These are phyloP conservation scores for Aeschynomene evenia DNA, from an alignment of 306 rosid genomes.

Conservation along the genomic window DNA sequence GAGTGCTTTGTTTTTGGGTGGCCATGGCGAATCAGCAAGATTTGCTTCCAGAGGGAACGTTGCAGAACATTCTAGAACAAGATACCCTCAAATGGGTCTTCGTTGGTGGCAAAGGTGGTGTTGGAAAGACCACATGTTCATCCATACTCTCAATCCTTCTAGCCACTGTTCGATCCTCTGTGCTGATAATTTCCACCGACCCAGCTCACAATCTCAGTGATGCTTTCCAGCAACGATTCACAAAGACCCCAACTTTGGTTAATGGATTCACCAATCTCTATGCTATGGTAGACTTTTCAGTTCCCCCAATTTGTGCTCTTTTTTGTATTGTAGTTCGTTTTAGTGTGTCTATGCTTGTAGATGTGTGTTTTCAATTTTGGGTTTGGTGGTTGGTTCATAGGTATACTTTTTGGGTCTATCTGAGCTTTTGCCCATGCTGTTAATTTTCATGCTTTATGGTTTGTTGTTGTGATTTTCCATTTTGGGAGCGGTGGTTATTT, in stretches of 20 bases:
- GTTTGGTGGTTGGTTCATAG: background rate
- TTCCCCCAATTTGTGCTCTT: background rate
- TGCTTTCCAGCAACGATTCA: constrained; percentile 94
- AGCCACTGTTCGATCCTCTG: constrained; percentile 74
- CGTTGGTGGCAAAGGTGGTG: constrained; percentile 98
- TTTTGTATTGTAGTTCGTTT: no score
- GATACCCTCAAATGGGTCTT: constrained; percentile 89
- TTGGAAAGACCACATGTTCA: constrained; percentile 92
- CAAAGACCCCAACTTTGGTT: constrained; percentile 87
- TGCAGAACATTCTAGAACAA: constrained; percentile 81
- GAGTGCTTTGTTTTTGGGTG: background rate
- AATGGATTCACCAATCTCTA: constrained; percentile 89
- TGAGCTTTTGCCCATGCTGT: background rate
- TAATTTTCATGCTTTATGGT: background rate
- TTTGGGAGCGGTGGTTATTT: background rate
- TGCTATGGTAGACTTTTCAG: constrained; percentile 64
- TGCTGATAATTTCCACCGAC: constrained; percentile 93
- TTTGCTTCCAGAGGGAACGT: constrained; percentile 51
- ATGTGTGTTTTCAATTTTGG: background rate
- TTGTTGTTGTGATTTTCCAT: no score
- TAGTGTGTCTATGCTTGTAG: no score
- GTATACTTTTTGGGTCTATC: constrained; percentile 1
- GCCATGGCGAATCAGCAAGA: background rate
- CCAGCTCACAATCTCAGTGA: constrained; percentile 99
- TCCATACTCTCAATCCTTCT: constrained; percentile 89